These are phyloP conservation scores for Polyporus tsugae DNA, from an alignment of 1,284 basidiomycete genomes.

Conservation along the genomic window DNA sequence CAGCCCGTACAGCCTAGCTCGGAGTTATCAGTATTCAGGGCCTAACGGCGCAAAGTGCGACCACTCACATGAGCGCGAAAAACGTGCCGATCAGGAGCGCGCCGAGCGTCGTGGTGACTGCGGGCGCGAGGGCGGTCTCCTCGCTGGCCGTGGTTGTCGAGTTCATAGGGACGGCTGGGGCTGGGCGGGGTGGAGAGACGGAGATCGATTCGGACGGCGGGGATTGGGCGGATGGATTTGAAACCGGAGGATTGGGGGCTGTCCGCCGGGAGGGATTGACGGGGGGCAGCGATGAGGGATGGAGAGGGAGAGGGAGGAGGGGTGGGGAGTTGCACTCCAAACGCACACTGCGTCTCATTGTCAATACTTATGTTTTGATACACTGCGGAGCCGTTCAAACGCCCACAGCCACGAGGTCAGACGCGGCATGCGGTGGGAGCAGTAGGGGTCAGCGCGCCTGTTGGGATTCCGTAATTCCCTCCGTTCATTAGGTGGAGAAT, in stretches of 20 bases:
- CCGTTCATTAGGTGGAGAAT: background rate
- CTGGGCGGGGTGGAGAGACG: background rate
- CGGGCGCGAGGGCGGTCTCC: background rate
- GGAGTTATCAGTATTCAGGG: background rate
- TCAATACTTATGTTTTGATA: background rate
- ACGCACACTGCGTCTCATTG: background rate
- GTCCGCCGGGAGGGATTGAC: background rate
- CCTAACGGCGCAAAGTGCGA: background rate
- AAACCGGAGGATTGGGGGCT: background rate
- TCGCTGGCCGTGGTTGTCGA: background rate
- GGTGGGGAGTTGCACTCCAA: background rate
- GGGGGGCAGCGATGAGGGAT: background rate
- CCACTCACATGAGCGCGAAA: conserved; percentile 2
- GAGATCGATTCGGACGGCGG: background rate
- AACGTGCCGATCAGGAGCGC: background rate
- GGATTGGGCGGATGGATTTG: background rate
- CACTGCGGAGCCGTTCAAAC: background rate
- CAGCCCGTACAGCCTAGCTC: background rate
- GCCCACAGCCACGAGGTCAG: background rate
- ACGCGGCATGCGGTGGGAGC: background rate
- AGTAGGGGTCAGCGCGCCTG: background rate
- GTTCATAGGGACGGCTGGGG: background rate
- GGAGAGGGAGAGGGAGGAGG: background rate
- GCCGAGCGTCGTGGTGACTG: conserved; percentile 1
- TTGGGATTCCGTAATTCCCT: background rate